A percentile compares a stretch with the other conserved stretches of the same genome.
phyloP scores from a whole-genome alignment of 495 filamentous ascomycete genomes.

The Lophiostoma macrostomum region DNA sequence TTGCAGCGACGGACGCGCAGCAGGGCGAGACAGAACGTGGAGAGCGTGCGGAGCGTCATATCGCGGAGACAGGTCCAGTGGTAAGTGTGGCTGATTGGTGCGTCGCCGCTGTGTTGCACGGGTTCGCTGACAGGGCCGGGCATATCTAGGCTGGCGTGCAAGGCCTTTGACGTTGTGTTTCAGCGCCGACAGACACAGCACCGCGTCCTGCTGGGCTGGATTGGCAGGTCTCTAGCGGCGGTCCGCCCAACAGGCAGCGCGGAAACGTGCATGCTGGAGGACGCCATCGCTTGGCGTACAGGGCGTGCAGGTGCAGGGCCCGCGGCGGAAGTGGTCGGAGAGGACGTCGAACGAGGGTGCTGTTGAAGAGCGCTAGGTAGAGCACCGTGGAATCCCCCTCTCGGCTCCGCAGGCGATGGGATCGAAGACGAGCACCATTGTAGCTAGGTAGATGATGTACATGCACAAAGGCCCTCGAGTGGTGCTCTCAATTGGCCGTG shows the following conservation, averaged over 20 bases:
- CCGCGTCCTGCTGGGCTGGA: conserved; percentile 36
- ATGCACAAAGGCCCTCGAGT: neutral
- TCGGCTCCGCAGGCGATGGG: too few species aligned
- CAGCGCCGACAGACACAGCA: conserved; percentile 39
- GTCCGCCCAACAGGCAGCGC: conserved; percentile 14
- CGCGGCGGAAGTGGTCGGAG: neutral
- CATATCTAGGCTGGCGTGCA: conserved; percentile 42
- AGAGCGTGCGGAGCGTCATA: conserved; percentile 57
- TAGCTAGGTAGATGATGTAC: too few species aligned
- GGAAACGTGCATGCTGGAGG: conserved; percentile 25
- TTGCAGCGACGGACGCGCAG: conserved; percentile 55
- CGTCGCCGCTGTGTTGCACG: neutral
- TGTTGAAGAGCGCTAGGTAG: too few species aligned
- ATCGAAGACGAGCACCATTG: too few species aligned
- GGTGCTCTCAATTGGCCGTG: conserved; percentile 12
- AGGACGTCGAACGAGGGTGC: neutral
- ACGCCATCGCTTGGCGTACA: conserved; percentile 24
- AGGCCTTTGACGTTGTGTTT: conserved; percentile 39
- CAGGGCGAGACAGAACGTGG: conserved; percentile 45
- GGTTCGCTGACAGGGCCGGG: conserved; percentile 8
- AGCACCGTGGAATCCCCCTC: too few species aligned
- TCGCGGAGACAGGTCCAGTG: conserved; percentile 66
- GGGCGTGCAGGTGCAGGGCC: neutral
- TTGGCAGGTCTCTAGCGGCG: conserved; percentile 21
- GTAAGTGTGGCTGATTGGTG: conserved; percentile 44